Evolutionary conservation across 306 rosid species (phyloP), one percentile per base, ranked within the genome.

Genomic region (Gillenia trifoliata): DNA sequence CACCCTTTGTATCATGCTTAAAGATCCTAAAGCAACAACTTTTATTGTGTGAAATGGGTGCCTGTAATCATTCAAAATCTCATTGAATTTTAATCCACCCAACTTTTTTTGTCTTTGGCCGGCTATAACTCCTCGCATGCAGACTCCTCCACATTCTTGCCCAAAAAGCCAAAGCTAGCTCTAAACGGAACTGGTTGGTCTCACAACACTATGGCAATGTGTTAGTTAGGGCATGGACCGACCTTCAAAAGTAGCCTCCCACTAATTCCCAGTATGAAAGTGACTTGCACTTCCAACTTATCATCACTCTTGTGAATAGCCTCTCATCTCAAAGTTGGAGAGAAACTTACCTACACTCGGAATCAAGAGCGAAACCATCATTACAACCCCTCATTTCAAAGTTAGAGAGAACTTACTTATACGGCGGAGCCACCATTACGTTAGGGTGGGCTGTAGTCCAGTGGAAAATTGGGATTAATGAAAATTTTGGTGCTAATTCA

Each of bases 241-340:
- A 33, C 79, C 83, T 82, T 45, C 57, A 68, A 70, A 79, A 77
- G 80, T 57, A 70, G 78, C 77, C 71, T 77, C 76, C 88, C 88
- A 87, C 86, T 82, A 73, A 74, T 36, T 82, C 69, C 65, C 5
- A 64, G 71, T 73, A 55, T 38, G 25, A 36, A 78, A 67, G 38
- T 36, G 72, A 31, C 33, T 75, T 11, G 20, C 78, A 55, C 67
- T 63, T 57, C 57, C 38, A 68, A 26, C 11, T 49, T 66, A 40
- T 38, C 59, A 68, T 54, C 59, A 31, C 64, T 64, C 40, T 59
- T 8, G 13, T 22, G 3, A 36, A 25, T 72, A 70, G 73, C 73
- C 66, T 70, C 78, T 64, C 60, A 63, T 77, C 38, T 45, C 50
- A 15, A 22, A 16, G 2, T 33, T 28, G 19, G 73, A 36, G 41